These are phyloP conservation scores for Isatis tinctoria DNA, from an alignment of 345 rosid genomes.

Conservation along the genomic window DNA sequence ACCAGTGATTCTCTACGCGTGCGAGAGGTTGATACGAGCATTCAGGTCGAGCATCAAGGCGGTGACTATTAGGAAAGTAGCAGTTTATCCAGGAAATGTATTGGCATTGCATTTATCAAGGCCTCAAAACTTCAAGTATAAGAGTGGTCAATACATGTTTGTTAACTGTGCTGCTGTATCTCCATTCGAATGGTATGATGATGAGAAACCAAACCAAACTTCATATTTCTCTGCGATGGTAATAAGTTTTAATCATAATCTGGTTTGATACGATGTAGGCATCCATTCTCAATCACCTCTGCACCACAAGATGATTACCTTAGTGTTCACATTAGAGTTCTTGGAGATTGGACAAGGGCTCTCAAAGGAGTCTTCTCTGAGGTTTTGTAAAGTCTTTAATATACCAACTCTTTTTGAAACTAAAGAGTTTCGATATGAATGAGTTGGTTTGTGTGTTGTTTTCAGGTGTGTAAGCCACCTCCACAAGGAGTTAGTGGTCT, in stretches of 20 bases:
- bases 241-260: neutral
- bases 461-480: slow-evolving; percentile 65
- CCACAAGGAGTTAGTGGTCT: slow-evolving; percentile 63
- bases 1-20: slow-evolving; percentile 52
- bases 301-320: slow-evolving; percentile 79
- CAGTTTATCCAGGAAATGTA: slow-evolving; percentile 76
- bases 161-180: slow-evolving; percentile 81
- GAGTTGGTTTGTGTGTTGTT: neutral
- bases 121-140: slow-evolving; percentile 78
- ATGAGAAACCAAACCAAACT: neutral
- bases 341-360: slow-evolving; percentile 78
- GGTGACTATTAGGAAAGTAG: slow-evolving; percentile 59
- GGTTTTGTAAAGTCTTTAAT: slow-evolving; percentile 29
- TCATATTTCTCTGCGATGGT: neutral
- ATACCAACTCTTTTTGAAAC: neutral
- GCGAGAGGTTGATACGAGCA: slow-evolving; percentile 62
- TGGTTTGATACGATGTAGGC: slow-evolving; percentile 40
- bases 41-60: slow-evolving; percentile 69
- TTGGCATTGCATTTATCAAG: slow-evolving; percentile 65
- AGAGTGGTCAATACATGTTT: slow-evolving; percentile 85
- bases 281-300: slow-evolving; percentile 84
- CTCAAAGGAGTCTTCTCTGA: slow-evolving; percentile 65
- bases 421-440: slow-evolving; percentile 1
- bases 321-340: slow-evolving; percentile 70
- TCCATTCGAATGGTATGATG: slow-evolving; percentile 80